Base-by-base conservation (phyloP, 345 rosid genomes). In the Populus nigra region DNA sequence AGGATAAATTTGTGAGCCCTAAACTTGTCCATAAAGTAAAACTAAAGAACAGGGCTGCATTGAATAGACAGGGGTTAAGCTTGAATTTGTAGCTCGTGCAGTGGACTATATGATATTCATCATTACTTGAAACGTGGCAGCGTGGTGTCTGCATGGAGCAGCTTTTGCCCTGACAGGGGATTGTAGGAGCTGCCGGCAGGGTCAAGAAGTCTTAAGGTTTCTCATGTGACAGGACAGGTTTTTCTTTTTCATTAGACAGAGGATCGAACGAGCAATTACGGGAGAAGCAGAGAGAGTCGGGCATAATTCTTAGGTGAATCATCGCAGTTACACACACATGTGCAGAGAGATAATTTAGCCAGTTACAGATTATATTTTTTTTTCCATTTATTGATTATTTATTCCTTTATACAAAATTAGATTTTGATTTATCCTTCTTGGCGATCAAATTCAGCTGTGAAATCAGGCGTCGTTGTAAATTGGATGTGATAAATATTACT, bases 361-460 rank as follows among this genome's bases (percentile, higher is more conserved):
- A 11, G 22, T 29, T 31, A 33, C 69, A 29, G 39, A 17, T 65
- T 62, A 63, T 16, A 65, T n/a, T 31, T 4, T 68, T 9, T 27
- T 71, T 66, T 81, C 69, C 49, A 79, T 86, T 84, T 76, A 77
- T 86, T 86, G 73, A 57, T 86, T 79, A 68, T 76, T 83, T 73
- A 67, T 43, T 33, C 27, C 36, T 10, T 45, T 11, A 73, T 59
- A 55, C 8, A 68, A 35, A 59, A 43, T 67, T 53, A 12, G 31
- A 38, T 36, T 15, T 55, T 7, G 2, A 20, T n/a, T 11, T 69
- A 68, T 69, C 15, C 15, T 53, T 53, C 23, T 59, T n/a, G 65
- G 29, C 16, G 29, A 59, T 59, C 29, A 9, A 59, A 59, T n/a
- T 70, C 29, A 57, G 41, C 20, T 36, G 47, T 72, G 80, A 71